Evolutionary conservation across 2,329 filamentous ascomycete genomes (phyloP).

Genomic region (Ophiocordyceps polyrhachis-furcata): DNA sequence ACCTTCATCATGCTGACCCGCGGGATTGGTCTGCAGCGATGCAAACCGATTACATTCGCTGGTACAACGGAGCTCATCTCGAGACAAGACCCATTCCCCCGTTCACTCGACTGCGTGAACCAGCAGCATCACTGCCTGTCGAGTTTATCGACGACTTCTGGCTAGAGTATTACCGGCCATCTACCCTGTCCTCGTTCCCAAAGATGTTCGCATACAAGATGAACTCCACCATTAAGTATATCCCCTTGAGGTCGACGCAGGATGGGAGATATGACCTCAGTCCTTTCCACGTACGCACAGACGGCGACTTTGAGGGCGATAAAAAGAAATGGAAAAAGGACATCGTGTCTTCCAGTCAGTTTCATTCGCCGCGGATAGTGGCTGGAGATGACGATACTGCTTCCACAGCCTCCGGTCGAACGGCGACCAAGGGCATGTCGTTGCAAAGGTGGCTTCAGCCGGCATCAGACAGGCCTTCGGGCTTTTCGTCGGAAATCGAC

Average conservation of each 20-base stretch:
- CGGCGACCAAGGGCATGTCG: conserved; percentile 27
- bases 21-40: conserved; percentile 46
- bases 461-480: conserved; percentile 16
- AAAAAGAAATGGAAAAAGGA: conserved; percentile 49
- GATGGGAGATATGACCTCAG: conserved; percentile 67
- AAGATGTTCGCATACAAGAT: conserved; percentile 90
- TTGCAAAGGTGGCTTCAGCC: conserved; percentile 45
- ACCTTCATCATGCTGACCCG: conserved; percentile 80
- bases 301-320: conserved; percentile 37
- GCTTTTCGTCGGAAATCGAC: not conserved
- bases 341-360: conserved; percentile 49
- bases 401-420: conserved; percentile 19
- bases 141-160: conserved; percentile 80
- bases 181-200: conserved; percentile 69
- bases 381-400: conserved; percentile 20
- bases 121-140: conserved; percentile 24
- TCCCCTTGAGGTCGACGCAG: conserved; percentile 54
- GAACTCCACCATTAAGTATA: conserved; percentile 73
- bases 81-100: conserved; percentile 39
- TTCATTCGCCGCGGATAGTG: conserved; percentile 15
- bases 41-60: conserved; percentile 62
- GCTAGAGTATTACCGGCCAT: conserved; percentile 88
- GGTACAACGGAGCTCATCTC: conserved; percentile 65
- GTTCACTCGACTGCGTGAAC: conserved; percentile 17
- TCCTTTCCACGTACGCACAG: conserved; percentile 65